These are phyloP conservation scores for Eucalyptus dawsonii DNA, from an alignment of 345 rosid species.

Conservation along the genomic window DNA sequence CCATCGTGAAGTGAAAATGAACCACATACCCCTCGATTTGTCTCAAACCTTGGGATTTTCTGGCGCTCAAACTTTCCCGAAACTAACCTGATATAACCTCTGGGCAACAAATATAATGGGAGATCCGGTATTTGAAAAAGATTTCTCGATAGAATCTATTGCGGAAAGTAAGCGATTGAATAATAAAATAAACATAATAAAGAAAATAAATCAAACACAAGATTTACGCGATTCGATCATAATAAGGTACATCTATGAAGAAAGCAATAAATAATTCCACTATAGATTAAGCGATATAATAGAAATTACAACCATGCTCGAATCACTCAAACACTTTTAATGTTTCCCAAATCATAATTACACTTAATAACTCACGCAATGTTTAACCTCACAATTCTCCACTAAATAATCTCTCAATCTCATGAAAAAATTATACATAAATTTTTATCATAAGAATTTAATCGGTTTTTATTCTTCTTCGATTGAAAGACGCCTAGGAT, in stretches of 20 bases:
- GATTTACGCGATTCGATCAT: too few relatives aligned
- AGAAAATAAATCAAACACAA: too few relatives aligned
- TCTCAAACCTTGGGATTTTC: neutral
- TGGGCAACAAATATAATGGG: neutral
- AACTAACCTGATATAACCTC: neutral
- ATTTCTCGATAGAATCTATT: fast-evolving
- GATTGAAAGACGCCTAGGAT: too few relatives aligned
- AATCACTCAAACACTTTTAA: too few relatives aligned
- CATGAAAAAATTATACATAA: too few relatives aligned
- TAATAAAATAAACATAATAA: fast-evolving
- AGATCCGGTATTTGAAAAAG: neutral
- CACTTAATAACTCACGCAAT: fast-evolving
- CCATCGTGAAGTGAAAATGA: neutral
- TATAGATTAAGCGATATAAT: too few relatives aligned
- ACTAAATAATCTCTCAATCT: too few relatives aligned
- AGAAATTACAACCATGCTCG: fast-evolving
- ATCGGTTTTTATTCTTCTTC: too few relatives aligned
- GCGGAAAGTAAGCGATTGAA: too few relatives aligned
- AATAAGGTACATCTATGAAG: too few relatives aligned
- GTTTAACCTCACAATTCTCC: fast-evolving
- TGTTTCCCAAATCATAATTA: fast-evolving
- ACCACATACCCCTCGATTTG: neutral
- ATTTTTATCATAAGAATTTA: too few relatives aligned
- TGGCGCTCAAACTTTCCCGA: neutral
- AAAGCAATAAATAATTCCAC: fast-evolving